Conservation (phyloP, 495 filamentous ascomycete species). For the Neurospora sp. region DNA sequence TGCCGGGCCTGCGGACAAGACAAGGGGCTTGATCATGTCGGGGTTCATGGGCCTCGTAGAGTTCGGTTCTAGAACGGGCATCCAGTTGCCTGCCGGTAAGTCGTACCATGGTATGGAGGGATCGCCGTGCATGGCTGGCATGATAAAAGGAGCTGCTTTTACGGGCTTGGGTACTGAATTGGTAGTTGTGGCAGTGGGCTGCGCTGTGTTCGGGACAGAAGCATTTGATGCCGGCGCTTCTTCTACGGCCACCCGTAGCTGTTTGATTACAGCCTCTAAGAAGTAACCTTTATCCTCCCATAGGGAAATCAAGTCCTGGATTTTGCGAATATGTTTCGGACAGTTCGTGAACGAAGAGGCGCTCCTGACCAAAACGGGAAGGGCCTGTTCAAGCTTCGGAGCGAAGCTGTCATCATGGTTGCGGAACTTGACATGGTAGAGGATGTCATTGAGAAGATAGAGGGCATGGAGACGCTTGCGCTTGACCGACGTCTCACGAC, state of each 20-base stretch:
- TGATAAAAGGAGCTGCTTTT: slow-evolving; percentile 52
- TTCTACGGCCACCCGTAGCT: slow-evolving; percentile 48
- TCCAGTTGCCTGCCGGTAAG: slow-evolving; percentile 71
- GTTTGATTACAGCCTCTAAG: slow-evolving; percentile 42
- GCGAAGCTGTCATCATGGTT: slow-evolving; percentile 44
- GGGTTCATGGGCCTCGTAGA: slow-evolving; percentile 63
- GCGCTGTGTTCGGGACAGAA: neutral
- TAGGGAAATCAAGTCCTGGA: slow-evolving; percentile 56
- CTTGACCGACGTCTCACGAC: slow-evolving; percentile 45
- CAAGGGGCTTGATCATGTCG: slow-evolving; percentile 60
- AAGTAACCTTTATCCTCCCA: slow-evolving; percentile 69
- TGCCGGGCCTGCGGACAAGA: slow-evolving; percentile 62
- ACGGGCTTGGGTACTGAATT: slow-evolving; percentile 19
- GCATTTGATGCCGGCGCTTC: slow-evolving; percentile 25
- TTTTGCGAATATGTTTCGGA: slow-evolving; percentile 55
- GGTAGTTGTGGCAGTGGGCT: slow-evolving; percentile 1
- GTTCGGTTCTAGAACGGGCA: slow-evolving; percentile 69
- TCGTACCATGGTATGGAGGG: slow-evolving; percentile 68
- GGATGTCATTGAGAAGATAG: slow-evolving; percentile 72
- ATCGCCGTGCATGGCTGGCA: slow-evolving; percentile 75
- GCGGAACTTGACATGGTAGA: slow-evolving; percentile 69
- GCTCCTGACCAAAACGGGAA: slow-evolving; percentile 51
- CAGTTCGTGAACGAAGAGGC: slow-evolving; percentile 53
- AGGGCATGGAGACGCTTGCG: slow-evolving; percentile 67
- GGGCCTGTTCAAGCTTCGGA: slow-evolving; percentile 46